phyloP scores from a whole-genome alignment of 148 eudicot species.

The Camellia sinensis region DNA sequence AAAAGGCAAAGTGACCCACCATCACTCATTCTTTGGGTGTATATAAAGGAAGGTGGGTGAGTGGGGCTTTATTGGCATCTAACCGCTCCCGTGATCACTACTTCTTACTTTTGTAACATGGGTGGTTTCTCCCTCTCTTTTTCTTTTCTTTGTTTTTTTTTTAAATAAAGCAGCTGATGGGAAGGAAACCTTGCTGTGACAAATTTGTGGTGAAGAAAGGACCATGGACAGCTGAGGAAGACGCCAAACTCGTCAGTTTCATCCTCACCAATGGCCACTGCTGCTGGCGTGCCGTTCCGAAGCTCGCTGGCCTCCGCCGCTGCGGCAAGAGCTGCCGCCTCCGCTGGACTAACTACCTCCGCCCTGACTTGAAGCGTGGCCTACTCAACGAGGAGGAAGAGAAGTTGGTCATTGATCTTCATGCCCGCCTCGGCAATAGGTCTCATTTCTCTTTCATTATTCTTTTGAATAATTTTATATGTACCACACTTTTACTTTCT shows the following conservation, averaged over 20 bases:
- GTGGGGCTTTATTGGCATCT: too few species aligned
- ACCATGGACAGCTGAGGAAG: constrained; percentile 1
- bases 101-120: too few species aligned
- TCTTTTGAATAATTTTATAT: not conserved
- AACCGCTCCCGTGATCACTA: too few species aligned
- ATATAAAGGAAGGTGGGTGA: too few species aligned
- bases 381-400: not conserved
- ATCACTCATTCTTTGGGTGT: too few species aligned
- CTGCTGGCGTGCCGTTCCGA: not conserved
- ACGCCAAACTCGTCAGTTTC: not conserved
- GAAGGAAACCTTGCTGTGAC: constrained; percentile 8
- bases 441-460: not conserved
- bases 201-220: not conserved
- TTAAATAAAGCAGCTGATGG: not conserved
- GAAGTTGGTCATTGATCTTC: constrained; percentile 1
- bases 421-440: constrained; percentile 1
- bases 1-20: too few species aligned
- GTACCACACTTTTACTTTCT: too few species aligned
- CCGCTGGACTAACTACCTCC: constrained; percentile 3
- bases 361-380: constrained; percentile 7
- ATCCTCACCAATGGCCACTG: not conserved
- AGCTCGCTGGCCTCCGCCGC: constrained; percentile 8
- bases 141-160: too few species aligned
- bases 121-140: too few species aligned
- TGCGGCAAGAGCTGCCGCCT: constrained; percentile 7